Base-by-base conservation (phyloP, 2,329 filamentous ascomycete species). In the Paracoccidioides brasiliensis region DNA sequence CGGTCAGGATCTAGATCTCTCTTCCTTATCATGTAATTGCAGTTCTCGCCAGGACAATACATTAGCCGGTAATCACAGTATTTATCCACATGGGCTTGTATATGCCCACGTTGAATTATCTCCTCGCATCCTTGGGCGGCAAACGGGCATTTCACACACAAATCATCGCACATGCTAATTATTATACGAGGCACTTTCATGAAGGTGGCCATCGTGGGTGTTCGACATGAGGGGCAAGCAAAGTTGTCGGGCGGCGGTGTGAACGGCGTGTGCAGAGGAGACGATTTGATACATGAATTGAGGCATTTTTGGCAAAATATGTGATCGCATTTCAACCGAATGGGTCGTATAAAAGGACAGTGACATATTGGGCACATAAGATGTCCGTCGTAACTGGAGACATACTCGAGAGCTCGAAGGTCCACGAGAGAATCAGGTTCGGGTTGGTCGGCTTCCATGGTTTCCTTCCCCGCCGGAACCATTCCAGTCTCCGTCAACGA, bases 281-380 rank as follows among this genome's bases (percentile, higher is more conserved):
- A 67, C 30, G 63, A 69, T 41, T 65, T 71, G 64, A 77, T 76
- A 12, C 74, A 74, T 46, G 73, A 70, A 52, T 73, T 74, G 57
- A 84, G 71, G 63, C 81, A 84, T 30, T 77, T 74, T 54, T 74
- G 71, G 68, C 81, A 84, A 69, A 84, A 84, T 59, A 80, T 78
- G 69, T 84, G 81, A 59, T 83, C 80, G 67, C 81, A 84, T 60
- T 78, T 73, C 50, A 81, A 70, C 61, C 79, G 72, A 46, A 82
- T 74, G 1, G 81, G 81, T 53, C 76, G 70, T 55, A 83, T 75
- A 62, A 83, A 82, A 6, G 81, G 79, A 58, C 78, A 80, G 63
- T 81, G 80, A 66, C 81, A 84, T 60, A 84, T 84, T 14, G 80
- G 76, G 64, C 81, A 84, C 71, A 81, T 78, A 52, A 84, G 73